These are phyloP conservation scores for Cladophialophora yegresii DNA, from an alignment of 2,329 filamentous ascomycete species.

Conservation along the genomic window DNA sequence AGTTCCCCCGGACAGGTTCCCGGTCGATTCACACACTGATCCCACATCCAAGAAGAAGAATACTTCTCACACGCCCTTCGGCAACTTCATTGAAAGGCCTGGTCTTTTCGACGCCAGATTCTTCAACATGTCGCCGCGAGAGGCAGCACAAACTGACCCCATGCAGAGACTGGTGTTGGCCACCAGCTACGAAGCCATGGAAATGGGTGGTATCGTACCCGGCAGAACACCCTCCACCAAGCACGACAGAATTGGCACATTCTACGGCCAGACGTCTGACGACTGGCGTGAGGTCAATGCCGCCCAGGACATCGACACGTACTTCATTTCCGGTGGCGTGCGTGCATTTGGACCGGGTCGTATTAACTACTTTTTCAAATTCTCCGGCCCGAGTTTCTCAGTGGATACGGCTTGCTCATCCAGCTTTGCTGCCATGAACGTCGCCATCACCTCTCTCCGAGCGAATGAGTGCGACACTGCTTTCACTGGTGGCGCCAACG, in stretches of 20 bases:
- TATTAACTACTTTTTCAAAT: conserved; percentile 77
- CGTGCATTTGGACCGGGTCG: conserved; percentile 63
- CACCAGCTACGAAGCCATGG: conserved; percentile 78
- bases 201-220: conserved; percentile 76
- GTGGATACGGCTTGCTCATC: conserved; percentile 80
- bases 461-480: conserved; percentile 78
- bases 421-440: conserved; percentile 69
- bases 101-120: conserved; percentile 79
- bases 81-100: conserved; percentile 74
- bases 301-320: conserved; percentile 69
- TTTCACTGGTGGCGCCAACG: conserved; percentile 74
- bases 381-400: conserved; percentile 70
- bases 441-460: conserved; percentile 72
- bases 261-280: conserved; percentile 73
- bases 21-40: conserved; percentile 70
- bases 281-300: conserved; percentile 77
- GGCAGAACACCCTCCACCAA: conserved; percentile 70
- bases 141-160: conserved; percentile 77
- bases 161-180: conserved; percentile 76
- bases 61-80: conserved; percentile 74
- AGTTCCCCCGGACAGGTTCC: conserved; percentile 69
- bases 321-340: conserved; percentile 66
- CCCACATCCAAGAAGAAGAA: conserved; percentile 72
- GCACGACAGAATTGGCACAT: conserved; percentile 67
- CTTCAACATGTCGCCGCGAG: conserved; percentile 83